These are phyloP conservation scores for Uncinocarpus reesii DNA, from an alignment of 2,329 filamentous ascomycete genomes.

Conservation along the genomic window DNA sequence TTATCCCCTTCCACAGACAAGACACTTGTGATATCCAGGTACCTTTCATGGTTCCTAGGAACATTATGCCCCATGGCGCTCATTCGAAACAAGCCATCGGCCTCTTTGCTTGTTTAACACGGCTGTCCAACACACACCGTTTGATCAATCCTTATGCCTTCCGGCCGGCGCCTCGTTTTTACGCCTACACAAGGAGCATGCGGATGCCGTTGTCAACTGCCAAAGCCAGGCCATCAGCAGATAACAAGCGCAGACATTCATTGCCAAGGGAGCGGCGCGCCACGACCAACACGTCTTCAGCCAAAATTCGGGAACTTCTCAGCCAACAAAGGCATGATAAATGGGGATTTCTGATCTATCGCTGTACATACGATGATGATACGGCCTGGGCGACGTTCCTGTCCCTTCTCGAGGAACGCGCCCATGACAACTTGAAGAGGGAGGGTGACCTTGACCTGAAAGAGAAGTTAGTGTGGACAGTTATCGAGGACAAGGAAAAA, in stretches of 20 bases:
- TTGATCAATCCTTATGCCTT: not conserved
- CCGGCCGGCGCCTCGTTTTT: no score
- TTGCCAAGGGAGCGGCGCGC: not conserved
- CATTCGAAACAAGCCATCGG: not conserved
- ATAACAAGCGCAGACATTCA: not conserved
- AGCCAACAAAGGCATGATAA: slow-evolving; percentile 6
- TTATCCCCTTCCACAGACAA: not conserved
- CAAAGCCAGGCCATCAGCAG: not conserved
- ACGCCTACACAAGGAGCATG: no score
- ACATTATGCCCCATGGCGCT: not conserved
- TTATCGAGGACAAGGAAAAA: slow-evolving; percentile 6
- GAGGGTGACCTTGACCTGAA: not conserved
- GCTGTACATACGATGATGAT: slow-evolving; percentile 4
- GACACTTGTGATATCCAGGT: not conserved
- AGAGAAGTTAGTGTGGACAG: slow-evolving; percentile 5
- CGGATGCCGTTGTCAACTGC: no score
- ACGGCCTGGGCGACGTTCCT: slow-evolving; percentile 1
- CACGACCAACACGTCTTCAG: not conserved
- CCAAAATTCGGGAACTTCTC: not conserved
- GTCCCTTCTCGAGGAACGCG: not conserved
- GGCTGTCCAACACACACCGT: not conserved
- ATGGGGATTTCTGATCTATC: slow-evolving; percentile 4
- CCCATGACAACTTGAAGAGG: not conserved
- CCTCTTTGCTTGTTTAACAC: not conserved
- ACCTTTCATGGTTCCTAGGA: not conserved